Evolutionary conservation across 345 rosid genomes (phyloP), one percentile per base, ranked within the genome.

Genomic region (Rhizophora apiculata): DNA sequence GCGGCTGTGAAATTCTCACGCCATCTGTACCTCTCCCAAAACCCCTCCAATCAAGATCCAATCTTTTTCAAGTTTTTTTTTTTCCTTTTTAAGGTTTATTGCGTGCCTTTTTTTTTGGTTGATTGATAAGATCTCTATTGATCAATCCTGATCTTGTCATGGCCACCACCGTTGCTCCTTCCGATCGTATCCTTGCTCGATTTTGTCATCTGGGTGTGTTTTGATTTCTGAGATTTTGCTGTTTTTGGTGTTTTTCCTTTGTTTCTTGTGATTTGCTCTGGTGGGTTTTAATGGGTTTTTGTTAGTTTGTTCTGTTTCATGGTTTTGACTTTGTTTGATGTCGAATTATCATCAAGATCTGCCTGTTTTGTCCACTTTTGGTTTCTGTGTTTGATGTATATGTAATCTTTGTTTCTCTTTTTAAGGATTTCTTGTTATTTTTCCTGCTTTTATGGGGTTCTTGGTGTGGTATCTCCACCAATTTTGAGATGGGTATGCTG

Each of bases 151-250:
- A 54, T 54, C 58, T 24, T 6, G 21, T 66, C 80, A 90, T 91
- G 96, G 90, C 37, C 6, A 8, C 89, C 32, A 67, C 88, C 69
- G 92, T 85, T 64, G 74, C 85, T 78, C 75, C 87, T 46, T 80
- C 88, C 57, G 94, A 91, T 78, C 86, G 96, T 91, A 91, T 91
- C 92, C 95, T 64, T 30, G 65, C 6, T 49, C 30, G n/a, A 62
- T 64, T 68, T 48, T 19, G 0, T 65, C 49, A 59, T 76, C 70
- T 70, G 37, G 72, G 22, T 66, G 9, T 78, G 48, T 37, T 51
- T 64, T 60, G 72, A 75, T 80, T 72, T 69, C 48, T 69, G 63
- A 9, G 37, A 7, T 34, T 34, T 34, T 34, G 0, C 10, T 34
- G 9, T 34, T 34, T 34, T 34, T 34, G 37, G 2, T 24, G 20